Base-by-base conservation (phyloP, 495 filamentous ascomycete genomes). In the Penicillium pulvis region DNA sequence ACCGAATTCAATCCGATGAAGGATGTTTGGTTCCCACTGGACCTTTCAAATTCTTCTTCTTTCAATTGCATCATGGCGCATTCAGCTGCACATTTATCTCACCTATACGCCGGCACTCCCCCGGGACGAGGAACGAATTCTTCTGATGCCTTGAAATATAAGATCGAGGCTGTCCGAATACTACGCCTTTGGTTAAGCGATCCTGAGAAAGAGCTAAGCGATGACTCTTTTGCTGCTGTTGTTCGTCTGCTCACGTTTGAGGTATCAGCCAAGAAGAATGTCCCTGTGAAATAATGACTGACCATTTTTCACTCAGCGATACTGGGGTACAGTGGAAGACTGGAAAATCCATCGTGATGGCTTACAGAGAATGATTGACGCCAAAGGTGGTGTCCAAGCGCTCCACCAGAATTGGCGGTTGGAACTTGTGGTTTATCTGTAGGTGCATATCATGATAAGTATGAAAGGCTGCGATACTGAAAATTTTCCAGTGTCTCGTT, bases 1-100 rank as follows among this genome's bases (percentile, higher is more conserved):
- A 55, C 60, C 9, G 57, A 57, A 12, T 71, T 71, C 17, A 71
- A 71, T 54, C 68, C 68, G 9, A 71, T 71, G 68, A 61, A 57
- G 39, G 68, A 71, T 50, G 68, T 71, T 31, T 71, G 68, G 68
- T 68, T 71, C 50, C 68, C 68, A 2, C 57, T 69, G n/a, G 68
- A 71, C 23, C 59, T 71, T 1, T 71, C 68, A 0, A 71, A 71
- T 58, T 58, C 65, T 14, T 65, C 68, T 8, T 71, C 68, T 14
- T 71, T 71, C 53, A 64, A 69, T 33, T 62, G 60, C 45, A 64
- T 71, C 51, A 65, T 70, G 65, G 67, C 67, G 4, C 67, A 70
- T 45, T 63, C 68, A 5, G 68, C 68, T 6, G 68, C 68, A 2
- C 68, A 71, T 45, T 26, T 71, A 41, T 52, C 59, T 43, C 64